Evolutionary conservation across 2,329 filamentous ascomycete species (phyloP).

Genomic region (Fusarium mangiferae): DNA sequence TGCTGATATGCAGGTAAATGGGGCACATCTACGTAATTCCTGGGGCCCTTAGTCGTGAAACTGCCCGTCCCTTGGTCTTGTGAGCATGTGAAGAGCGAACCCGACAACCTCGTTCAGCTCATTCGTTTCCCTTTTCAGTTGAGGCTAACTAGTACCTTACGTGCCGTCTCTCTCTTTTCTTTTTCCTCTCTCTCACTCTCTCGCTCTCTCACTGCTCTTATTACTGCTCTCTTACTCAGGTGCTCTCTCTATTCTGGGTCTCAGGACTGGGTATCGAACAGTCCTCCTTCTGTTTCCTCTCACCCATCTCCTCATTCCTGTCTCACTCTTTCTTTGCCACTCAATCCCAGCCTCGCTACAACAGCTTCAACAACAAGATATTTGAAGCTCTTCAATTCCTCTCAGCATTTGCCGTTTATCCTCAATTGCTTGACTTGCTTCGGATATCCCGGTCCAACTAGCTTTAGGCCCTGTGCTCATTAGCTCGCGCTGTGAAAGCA

Average conservation of each 20-base stretch:
- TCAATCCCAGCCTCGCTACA: neutral
- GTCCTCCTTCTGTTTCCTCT: slow-evolving; percentile 11
- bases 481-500: slow-evolving; percentile 13
- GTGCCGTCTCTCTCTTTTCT: neutral
- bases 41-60: slow-evolving; percentile 22
- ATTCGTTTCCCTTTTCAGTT: neutral
- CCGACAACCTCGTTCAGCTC: neutral
- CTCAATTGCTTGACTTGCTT: slow-evolving; percentile 9
- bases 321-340: slow-evolving; percentile 7
- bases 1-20: slow-evolving; percentile 19
- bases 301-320: neutral
- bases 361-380: neutral
- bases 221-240: neutral
- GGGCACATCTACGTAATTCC: slow-evolving; percentile 34
- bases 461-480: slow-evolving; percentile 26
- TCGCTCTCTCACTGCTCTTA: neutral
- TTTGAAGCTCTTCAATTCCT: neutral
- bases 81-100: slow-evolving; percentile 38
- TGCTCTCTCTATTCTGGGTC: slow-evolving; percentile 1
- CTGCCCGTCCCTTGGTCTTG: slow-evolving; percentile 25
- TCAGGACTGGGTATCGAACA: slow-evolving; percentile 4
- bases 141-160: neutral
- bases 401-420: neutral
- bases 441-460: slow-evolving; percentile 33
- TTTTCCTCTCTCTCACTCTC: neutral